Evolutionary conservation across 805 yeast genomes (phyloP), one percentile per base, ranked within the genome.

Genomic region (Candida pseudoglaebosa): DNA sequence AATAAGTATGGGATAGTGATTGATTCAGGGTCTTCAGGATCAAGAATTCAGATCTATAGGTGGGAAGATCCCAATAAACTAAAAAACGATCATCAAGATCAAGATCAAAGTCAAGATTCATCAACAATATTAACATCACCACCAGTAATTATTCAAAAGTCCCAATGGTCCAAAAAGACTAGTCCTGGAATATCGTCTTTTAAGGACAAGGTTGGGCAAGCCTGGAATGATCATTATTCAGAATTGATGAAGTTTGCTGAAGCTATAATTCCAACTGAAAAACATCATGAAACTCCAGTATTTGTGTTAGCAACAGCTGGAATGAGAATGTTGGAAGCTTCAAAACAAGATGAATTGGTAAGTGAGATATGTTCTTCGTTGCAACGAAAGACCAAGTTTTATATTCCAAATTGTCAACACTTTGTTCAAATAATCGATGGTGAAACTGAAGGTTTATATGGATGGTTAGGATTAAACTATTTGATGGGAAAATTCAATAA

Each of bases 231-330:
- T 14, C 98, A 93, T 59, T 75, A 86, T 46, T 61, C 74, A 43
- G 71, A 75, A 3, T 62, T 93, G 35, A 66, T 90, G 13, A 67
- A 75, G 33, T 78, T 79, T 56, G 97, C 96, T 0, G 75, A 78
- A 48, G 57, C 62, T 3, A 73, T 84, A 16, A 78, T 93, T 5
- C 98, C 98, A 0, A 51, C 55, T 21, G 72, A 71, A 0, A 68
- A 75, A 39, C 77, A 79, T 47, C 44, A 57, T 1, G 75, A 76
- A 4, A 91, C 98, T 0, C 98, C 99, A 0, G 73, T 93, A 1
- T 93, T 80, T 49, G 77, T 93, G n/a, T 77, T 86, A 48, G 95
- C 98, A 3, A 93, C 99, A 0, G 99, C 99, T 4, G 99, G 99
- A 2, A 88, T 93, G 95, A 73, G 99, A 45, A 63, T 93, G 30